phyloP scores from a whole-genome alignment of 2,329 filamentous ascomycete species.

The Epichloe sylvatica region DNA sequence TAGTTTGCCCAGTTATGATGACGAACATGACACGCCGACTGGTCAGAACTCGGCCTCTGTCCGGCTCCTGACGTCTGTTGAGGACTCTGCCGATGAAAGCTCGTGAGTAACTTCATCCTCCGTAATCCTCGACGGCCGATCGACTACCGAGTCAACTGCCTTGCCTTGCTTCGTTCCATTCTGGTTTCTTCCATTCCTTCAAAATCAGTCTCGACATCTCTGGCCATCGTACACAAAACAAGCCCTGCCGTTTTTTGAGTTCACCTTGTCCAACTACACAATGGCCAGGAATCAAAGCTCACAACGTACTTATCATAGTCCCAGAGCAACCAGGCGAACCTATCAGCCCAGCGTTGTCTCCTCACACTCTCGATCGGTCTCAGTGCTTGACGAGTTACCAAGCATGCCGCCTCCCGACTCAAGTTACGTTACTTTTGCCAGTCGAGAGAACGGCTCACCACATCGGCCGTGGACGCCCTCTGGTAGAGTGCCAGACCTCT shows the following conservation, averaged over 20 bases:
- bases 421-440: slow-evolving; percentile 45
- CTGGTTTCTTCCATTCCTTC: neutral
- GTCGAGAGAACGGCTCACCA: slow-evolving; percentile 31
- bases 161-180: neutral
- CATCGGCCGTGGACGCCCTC: slow-evolving; percentile 47
- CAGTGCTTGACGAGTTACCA: slow-evolving; percentile 41
- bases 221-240: neutral
- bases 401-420: slow-evolving; percentile 49
- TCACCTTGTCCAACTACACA: slow-evolving; percentile 11
- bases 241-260: slow-evolving; percentile 16
- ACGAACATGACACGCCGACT: slow-evolving; percentile 35
- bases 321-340: slow-evolving; percentile 24
- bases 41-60: slow-evolving; percentile 39
- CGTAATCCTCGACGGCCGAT: neutral
- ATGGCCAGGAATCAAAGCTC: slow-evolving; percentile 17
- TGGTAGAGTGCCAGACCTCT: slow-evolving; percentile 43
- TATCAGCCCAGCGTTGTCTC: slow-evolving; percentile 42
- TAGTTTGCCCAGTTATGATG: slow-evolving; percentile 41
- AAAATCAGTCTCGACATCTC: neutral
- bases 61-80: slow-evolving; percentile 48
- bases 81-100: slow-evolving; percentile 36
- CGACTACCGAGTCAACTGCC: neutral
- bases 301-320: slow-evolving; percentile 29
- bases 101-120: slow-evolving; percentile 38
- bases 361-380: slow-evolving; percentile 29